phyloP scores from a whole-genome alignment of 192 early-diverging fungal species.

The Backusella psychrophila region DNA sequence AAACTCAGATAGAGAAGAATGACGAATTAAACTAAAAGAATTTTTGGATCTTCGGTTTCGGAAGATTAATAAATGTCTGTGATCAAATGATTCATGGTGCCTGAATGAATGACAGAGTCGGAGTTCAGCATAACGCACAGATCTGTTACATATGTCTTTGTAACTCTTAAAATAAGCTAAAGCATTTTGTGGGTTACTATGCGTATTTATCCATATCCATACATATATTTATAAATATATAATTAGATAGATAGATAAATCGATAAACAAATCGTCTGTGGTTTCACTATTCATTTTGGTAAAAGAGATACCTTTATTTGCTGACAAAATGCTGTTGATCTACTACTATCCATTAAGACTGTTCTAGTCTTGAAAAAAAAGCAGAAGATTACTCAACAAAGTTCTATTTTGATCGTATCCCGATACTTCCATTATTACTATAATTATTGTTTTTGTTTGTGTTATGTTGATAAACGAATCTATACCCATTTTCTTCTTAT shows the following conservation, averaged over 20 bases:
- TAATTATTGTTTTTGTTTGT: neutral
- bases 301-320: neutral
- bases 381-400: neutral
- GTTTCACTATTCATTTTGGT: neutral
- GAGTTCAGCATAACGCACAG: neutral
- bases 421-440: neutral
- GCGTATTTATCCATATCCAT: neutral
- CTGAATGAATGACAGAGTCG: neutral
- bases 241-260: neutral
- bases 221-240: neutral
- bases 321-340: neutral
- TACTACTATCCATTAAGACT: neutral
- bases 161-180: constrained; percentile 4
- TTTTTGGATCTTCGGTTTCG: neutral
- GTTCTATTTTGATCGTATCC: neutral
- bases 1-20: neutral
- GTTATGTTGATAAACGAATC: neutral
- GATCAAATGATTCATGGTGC: neutral
- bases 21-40: neutral
- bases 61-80: neutral
- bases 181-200: neutral
- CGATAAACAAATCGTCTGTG: neutral
- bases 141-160: neutral
- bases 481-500: neutral
- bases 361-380: neutral